phyloP scores from a whole-genome alignment of 1,139 yeast species.

The Scheffersomyces parashehatae region DNA sequence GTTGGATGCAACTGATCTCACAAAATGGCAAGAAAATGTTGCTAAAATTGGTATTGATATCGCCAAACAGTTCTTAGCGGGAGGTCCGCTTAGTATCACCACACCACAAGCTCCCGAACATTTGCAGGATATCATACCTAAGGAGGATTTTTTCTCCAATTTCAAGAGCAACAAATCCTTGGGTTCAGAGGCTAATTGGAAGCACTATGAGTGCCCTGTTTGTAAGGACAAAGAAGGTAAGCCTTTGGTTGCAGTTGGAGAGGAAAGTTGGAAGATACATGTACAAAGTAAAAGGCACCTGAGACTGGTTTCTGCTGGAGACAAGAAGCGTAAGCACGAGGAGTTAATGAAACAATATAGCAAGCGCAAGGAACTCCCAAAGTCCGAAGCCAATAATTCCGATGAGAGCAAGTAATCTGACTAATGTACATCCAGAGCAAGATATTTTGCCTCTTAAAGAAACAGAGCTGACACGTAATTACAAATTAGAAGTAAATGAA shows the following conservation, averaged over 20 bases:
- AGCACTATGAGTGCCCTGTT: slow-evolving; percentile 63
- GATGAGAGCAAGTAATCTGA: too few species aligned
- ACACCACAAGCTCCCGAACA: slow-evolving; percentile 44
- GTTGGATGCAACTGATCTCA: slow-evolving; percentile 74
- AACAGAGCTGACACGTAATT: too few species aligned
- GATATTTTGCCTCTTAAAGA: too few species aligned
- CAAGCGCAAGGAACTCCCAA: background rate
- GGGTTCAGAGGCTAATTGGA: slow-evolving; percentile 56
- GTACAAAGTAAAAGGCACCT: slow-evolving; percentile 64
- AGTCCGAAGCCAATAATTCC: too few species aligned
- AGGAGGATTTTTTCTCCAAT: slow-evolving; percentile 14
- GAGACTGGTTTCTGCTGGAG: slow-evolving; percentile 19
- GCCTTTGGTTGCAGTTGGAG: slow-evolving; percentile 70
- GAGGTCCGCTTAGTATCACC: slow-evolving; percentile 27
- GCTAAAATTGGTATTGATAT: slow-evolving; percentile 54
- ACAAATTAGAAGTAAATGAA: too few species aligned
- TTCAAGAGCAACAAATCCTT: slow-evolving; percentile 38
- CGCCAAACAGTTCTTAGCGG: slow-evolving; percentile 34
- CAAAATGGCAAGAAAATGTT: slow-evolving; percentile 60
- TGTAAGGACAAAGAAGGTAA: slow-evolving; percentile 63
- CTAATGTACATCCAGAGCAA: too few species aligned
- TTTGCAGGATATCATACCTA: slow-evolving; percentile 35
- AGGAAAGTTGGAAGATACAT: slow-evolving; percentile 70
- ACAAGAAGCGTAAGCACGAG: slow-evolving; percentile 20
- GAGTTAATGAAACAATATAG: slow-evolving; percentile 12